phyloP scores from a whole-genome alignment of 352 stramenopile genomes.

The Phytopythium helicoides region DNA sequence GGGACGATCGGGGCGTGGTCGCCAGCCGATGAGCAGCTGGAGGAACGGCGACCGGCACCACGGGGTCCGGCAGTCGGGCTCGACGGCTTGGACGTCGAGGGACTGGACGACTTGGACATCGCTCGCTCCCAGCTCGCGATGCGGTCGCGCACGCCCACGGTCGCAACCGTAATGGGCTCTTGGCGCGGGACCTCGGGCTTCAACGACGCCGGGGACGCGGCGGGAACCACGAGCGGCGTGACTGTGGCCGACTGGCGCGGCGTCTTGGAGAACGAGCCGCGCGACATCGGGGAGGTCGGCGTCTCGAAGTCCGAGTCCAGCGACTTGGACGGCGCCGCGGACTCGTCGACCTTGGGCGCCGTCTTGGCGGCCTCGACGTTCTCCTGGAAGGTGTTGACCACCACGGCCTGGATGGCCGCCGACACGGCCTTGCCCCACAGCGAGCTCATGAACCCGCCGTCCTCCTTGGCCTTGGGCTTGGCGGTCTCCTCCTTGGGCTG shows the following conservation, averaged over 20 bases:
- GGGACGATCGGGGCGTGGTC: constrained; percentile 4
- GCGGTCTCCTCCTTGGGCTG: constrained; percentile 13
- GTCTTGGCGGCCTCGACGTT: constrained; percentile 11
- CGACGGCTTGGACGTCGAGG: neutral
- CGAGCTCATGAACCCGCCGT: constrained; percentile 1
- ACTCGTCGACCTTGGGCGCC: constrained; percentile 10
- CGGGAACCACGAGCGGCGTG: constrained; percentile 1
- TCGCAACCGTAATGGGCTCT: neutral
- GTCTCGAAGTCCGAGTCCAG: neutral
- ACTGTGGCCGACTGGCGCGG: constrained; percentile 4
- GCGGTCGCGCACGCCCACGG: neutral
- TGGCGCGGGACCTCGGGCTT: neutral
- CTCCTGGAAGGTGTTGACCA: constrained; percentile 31
- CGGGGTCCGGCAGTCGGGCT: too few relatives aligned
- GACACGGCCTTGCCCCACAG: constrained; percentile 12
- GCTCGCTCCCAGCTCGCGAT: constrained; percentile 3
- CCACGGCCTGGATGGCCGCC: constrained; percentile 28
- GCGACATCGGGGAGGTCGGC: constrained; percentile 1
- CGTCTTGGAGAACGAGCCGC: constrained; percentile 8
- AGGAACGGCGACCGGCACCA: neutral
- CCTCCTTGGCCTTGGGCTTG: constrained; percentile 10
- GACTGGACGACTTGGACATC: neutral
- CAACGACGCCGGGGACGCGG: neutral
- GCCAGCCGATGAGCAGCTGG: constrained; percentile 4
- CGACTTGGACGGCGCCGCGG: constrained; percentile 6